Evolutionary conservation across 1,284 basidiomycete species (phyloP).

Genomic region (Nidula niveotomentosa): DNA sequence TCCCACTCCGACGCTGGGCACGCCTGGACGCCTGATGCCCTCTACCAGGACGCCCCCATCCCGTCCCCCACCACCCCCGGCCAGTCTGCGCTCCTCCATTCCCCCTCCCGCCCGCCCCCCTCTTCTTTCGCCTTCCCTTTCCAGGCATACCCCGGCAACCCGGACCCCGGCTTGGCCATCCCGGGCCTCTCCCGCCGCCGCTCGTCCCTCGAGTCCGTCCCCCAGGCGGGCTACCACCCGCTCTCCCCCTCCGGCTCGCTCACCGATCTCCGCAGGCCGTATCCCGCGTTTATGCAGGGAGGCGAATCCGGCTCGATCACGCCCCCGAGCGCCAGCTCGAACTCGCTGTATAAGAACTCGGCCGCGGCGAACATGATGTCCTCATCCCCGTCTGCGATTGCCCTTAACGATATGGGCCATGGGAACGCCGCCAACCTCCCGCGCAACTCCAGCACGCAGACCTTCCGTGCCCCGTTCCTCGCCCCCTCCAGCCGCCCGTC

Average conservation of each 20-base stretch:
- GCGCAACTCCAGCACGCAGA: conserved; percentile 34
- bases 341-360: conserved; percentile 44
- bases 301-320: background rate
- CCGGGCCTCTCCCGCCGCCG: conserved; percentile 32
- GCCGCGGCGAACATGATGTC: conserved; percentile 39
- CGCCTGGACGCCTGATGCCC: background rate
- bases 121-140: conserved; percentile 53
- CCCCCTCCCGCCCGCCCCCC: conserved; percentile 34
- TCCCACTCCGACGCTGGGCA: conserved; percentile 6
- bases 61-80: conserved; percentile 2
- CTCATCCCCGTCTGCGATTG: background rate
- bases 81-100: background rate
- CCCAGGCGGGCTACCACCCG: conserved; percentile 16
- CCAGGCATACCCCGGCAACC: conserved; percentile 61
- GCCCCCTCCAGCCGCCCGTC: conserved; percentile 63
- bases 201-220: conserved; percentile 18
- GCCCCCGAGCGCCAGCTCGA: conserved; percentile 9
- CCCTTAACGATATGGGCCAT: conserved; percentile 5
- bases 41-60: conserved; percentile 1
- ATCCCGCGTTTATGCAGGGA: conserved; percentile 50
- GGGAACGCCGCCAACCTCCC: conserved; percentile 18
- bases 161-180: conserved; percentile 45
- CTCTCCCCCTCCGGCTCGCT: conserved; percentile 11
- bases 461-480: conserved; percentile 69
- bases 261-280: conserved; percentile 34